Base-by-base conservation (phyloP, 345 rosid species). In the Tarenaya hassleriana region DNA sequence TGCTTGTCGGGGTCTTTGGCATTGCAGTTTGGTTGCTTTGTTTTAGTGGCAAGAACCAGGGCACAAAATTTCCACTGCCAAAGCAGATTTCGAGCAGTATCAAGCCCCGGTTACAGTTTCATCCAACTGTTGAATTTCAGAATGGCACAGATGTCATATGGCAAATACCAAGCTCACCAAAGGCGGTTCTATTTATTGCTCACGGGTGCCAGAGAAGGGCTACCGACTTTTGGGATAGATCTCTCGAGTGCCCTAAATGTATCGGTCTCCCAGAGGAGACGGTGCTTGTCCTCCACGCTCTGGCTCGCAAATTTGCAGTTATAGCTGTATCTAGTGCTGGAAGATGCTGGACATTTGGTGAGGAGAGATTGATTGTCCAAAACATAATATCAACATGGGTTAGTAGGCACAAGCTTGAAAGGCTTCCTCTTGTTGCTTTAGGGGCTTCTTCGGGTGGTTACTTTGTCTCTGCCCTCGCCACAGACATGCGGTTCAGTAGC, bases 381-480 rank as follows among this genome's bases (percentile, higher is more conserved):
- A 69, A 71, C 33, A 67, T 81, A 1, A 77, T 92, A 41, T 65
- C 13, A 27, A 67, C 77, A 72, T 88, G 98, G 98, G 41, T 78
- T 10, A 47, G 40, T 53, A 71, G 50, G 40, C 73, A 82, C 48
- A 46, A 76, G 20, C 82, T 85, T 14, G 78, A 74, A 41, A 76
- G 47, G 55, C 83, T 92, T 63, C 98, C 95, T 49, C 79, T 88
- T 54, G 86, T 83, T 34, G 95, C 85, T 41, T 71, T 88, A 59
- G 98, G 98, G 12, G 95, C 98, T 52, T 88, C 98, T 8, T 92
- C 98, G 20, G 95, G 97, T 65, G 94, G 97, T 3, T 68, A 83
- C 70, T 92, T 92, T 64, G 78, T 81, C 44, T 88, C 98, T 49
- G 78, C 80, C 6, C 80, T 92, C 14, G 91, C 95, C 15, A 58